These are phyloP conservation scores for Lachnellula cervina DNA, from an alignment of 2,329 filamentous ascomycete genomes.

Conservation along the genomic window DNA sequence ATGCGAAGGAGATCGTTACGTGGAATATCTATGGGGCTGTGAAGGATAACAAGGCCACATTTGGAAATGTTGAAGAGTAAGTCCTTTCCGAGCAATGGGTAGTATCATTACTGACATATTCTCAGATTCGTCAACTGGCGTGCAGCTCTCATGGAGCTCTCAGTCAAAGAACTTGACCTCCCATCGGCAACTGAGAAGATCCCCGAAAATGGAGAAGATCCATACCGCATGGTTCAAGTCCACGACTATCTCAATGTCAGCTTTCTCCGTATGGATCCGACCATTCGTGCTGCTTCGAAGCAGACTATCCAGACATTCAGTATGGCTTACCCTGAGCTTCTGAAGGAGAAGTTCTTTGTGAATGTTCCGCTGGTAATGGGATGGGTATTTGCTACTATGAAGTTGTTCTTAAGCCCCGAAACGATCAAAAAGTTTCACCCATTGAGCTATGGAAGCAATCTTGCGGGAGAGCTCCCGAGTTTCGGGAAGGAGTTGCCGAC, in stretches of 20 bases:
- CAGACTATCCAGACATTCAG: conserved; percentile 79
- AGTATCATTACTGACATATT: conserved; percentile 4
- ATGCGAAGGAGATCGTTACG: conserved; percentile 63
- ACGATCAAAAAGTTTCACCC: conserved; percentile 78
- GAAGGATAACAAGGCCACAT: conserved; percentile 74
- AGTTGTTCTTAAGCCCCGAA: conserved; percentile 67
- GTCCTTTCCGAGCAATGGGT: conserved; percentile 27
- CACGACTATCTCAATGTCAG: conserved; percentile 89
- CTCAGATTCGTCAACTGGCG: conserved; percentile 83
- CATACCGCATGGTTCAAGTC: conserved; percentile 86
- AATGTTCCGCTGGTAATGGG: conserved; percentile 88
- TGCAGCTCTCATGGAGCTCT: conserved; percentile 83
- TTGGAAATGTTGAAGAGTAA: conserved; percentile 76
- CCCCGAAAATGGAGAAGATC: conserved; percentile 62
- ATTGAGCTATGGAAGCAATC: conserved; percentile 64
- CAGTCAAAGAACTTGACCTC: conserved; percentile 69
- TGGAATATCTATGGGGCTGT: conserved; percentile 93
- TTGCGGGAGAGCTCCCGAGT: conserved; percentile 55
- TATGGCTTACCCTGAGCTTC: conserved; percentile 81
- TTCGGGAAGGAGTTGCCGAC: conserved; percentile 64
- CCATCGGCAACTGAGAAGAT: conserved; percentile 60
- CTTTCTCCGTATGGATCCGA: conserved; percentile 76
- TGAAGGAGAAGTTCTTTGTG: conserved; percentile 91
- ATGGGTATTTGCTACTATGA: conserved; percentile 73
- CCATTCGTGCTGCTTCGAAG: conserved; percentile 69